These are phyloP conservation scores for Uronychia binucleata DNA, from an alignment of 73 alveolate species.

Conservation along the genomic window DNA sequence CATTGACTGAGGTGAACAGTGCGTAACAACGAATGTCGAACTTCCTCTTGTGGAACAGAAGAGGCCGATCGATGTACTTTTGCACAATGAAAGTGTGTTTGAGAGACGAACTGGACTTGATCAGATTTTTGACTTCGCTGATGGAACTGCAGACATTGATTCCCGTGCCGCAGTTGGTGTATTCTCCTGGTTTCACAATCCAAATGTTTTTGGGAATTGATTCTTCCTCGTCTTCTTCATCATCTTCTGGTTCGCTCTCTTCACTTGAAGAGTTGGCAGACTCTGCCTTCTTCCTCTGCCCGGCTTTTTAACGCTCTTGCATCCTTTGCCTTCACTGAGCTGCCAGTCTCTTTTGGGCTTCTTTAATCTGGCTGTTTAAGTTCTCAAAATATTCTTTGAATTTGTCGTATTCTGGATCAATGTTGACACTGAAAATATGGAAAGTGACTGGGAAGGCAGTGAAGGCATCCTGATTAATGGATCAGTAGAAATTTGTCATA, in stretches of 20 bases:
- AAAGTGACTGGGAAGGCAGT: constrained; percentile 50
- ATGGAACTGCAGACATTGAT: constrained; percentile 73
- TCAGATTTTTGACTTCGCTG: constrained; percentile 45
- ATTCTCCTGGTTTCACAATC: constrained; percentile 72
- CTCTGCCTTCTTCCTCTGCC: not conserved
- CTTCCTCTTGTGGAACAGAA: constrained; percentile 75
- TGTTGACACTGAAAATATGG: constrained; percentile 35
- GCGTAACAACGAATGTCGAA: constrained; percentile 85
- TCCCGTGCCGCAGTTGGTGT: constrained; percentile 88
- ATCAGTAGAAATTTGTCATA: constrained; percentile 32
- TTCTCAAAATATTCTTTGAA: constrained; percentile 21
- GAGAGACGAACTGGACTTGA: constrained; percentile 33
- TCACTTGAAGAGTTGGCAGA: not conserved
- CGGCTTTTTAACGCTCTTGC: not conserved
- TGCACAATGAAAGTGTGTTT: constrained; percentile 64
- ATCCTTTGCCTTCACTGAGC: not conserved
- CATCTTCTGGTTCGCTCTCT: constrained; percentile 7
- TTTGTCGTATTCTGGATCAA: constrained; percentile 43
- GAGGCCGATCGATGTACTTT: constrained; percentile 80
- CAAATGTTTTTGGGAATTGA: constrained; percentile 47
- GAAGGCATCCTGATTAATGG: constrained; percentile 28
- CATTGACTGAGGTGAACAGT: constrained; percentile 62
- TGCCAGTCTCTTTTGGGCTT: not conserved
- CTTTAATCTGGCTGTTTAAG: not conserved
- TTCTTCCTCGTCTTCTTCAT: constrained; percentile 23